Percentiles rank a stretch among this genome's conserved stretches.
These are phyloP conservation scores for Solanum neorickii DNA, from an alignment of 257 asterid genomes.

Conservation along the genomic window DNA sequence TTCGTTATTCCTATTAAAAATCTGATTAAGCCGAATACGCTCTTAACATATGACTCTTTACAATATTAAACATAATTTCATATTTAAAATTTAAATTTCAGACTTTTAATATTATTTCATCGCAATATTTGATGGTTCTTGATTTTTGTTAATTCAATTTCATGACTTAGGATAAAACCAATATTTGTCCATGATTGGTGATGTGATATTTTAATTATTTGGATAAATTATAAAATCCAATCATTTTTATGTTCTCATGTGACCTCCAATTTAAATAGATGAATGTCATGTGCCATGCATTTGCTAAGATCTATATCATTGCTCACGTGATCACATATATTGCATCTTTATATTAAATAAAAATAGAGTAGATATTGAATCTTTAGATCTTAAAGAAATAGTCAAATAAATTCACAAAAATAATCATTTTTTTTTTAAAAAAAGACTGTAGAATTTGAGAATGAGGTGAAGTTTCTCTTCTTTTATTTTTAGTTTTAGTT, in stretches of 20 bases:
- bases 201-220: background rate
- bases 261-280: background rate
- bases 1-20: background rate
- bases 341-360: background rate
- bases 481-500: background rate
- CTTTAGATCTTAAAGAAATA: background rate
- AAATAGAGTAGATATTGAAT: background rate
- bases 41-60: background rate
- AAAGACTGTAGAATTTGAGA: background rate
- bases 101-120: background rate
- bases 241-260: background rate
- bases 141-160: background rate
- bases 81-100: rapidly evolving
- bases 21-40: rapidly evolving
- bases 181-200: background rate
- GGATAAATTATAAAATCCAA: background rate
- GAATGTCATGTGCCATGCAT: constrained; percentile 17
- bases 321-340: constrained; percentile 19
- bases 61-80: background rate
- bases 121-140: background rate
- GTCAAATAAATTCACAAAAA: background rate
- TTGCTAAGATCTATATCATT: constrained; percentile 9
- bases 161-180: background rate
- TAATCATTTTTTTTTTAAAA: too few relatives aligned
- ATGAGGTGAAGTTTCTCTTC: background rate